phyloP scores from a whole-genome alignment of 1,284 basidiomycete genomes.

The Tilletia caries region DNA sequence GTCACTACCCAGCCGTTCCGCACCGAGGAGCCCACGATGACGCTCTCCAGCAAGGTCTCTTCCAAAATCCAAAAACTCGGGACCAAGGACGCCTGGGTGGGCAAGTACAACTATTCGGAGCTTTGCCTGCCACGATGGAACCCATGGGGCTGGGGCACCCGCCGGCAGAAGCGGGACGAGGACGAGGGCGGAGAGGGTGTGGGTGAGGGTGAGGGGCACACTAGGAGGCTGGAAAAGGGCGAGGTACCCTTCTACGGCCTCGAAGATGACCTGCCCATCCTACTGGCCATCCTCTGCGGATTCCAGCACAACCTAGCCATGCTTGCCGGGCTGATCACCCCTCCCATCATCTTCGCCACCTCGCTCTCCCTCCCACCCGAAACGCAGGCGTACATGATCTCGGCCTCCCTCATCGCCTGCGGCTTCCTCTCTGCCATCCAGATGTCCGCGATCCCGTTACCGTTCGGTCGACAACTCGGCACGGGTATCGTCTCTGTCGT shows the following conservation, averaged over 20 bases:
- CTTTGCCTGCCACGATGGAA: constrained; percentile 37
- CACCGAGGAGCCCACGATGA: background rate
- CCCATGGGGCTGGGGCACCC: constrained; percentile 25
- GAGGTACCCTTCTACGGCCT: constrained; percentile 42
- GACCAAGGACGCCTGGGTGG: constrained; percentile 37
- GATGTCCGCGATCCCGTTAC: constrained; percentile 67
- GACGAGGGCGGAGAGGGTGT: constrained; percentile 18
- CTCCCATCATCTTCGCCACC: constrained; percentile 66
- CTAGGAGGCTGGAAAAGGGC: background rate
- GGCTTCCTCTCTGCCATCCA: constrained; percentile 72
- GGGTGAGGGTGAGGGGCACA: background rate
- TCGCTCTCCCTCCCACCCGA: constrained; percentile 45
- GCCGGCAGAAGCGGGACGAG: constrained; percentile 18
- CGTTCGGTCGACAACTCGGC: constrained; percentile 62
- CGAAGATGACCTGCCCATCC: constrained; percentile 37
- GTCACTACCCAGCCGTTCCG: constrained; percentile 13
- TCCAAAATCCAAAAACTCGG: constrained; percentile 1
- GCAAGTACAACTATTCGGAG: constrained; percentile 33
- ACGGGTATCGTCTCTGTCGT: constrained; percentile 77
- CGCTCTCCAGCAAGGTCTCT: background rate
- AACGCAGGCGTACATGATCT: constrained; percentile 74
- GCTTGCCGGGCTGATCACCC: constrained; percentile 71
- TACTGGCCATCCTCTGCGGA: constrained; percentile 34
- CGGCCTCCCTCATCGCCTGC: constrained; percentile 68
- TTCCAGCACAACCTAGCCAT: constrained; percentile 76